A percentile compares a stretch with the other conserved stretches of the same genome.
These are phyloP conservation scores for Coniosporium tulheliwenetii DNA, from an alignment of 2,329 filamentous ascomycete genomes.

Conservation along the genomic window DNA sequence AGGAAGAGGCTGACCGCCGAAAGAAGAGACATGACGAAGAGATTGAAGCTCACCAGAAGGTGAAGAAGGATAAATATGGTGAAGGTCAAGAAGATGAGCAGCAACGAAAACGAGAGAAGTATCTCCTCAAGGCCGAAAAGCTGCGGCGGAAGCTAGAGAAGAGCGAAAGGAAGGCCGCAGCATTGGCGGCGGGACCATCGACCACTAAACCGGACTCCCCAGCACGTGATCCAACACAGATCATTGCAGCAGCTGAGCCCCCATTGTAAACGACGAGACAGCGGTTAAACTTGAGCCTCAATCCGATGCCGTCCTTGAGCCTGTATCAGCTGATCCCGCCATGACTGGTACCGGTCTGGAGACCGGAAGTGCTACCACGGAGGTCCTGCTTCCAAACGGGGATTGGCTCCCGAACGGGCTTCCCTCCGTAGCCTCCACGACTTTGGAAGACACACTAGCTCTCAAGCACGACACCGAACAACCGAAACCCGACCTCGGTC, in stretches of 20 bases:
- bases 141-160: constrained; percentile 17
- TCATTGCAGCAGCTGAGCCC: neutral
- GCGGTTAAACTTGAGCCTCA: neutral
- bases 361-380: neutral
- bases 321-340: neutral
- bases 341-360: neutral
- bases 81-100: constrained; percentile 1
- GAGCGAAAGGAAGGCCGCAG: constrained; percentile 13
- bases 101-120: constrained; percentile 1
- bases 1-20: constrained; percentile 4
- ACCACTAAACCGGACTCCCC: neutral
- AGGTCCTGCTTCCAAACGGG: neutral
- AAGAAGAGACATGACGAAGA: constrained; percentile 9
- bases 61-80: neutral
- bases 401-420: neutral
- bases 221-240: neutral
- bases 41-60: neutral
- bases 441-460: neutral
- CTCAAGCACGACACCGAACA: neutral
- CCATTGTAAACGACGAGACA: neutral
- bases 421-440: neutral
- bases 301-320: neutral
- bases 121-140: constrained; percentile 13
- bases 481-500: neutral
- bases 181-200: neutral